Percentiles rank a stretch among this genome's conserved stretches.
Conservation (phyloP, 306 rosid genomes). For the Albizia julibrissin region DNA sequence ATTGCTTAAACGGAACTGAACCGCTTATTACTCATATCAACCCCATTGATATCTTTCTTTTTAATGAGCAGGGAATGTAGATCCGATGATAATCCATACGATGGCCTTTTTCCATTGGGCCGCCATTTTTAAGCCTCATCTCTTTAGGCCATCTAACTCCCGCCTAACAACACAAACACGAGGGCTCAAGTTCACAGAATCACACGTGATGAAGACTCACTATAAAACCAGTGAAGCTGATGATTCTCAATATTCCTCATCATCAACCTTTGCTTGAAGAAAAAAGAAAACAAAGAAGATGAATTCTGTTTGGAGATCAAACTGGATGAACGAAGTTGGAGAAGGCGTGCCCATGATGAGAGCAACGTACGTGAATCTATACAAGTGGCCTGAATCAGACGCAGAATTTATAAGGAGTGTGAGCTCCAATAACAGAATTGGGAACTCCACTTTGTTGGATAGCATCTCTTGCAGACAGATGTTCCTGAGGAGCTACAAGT, state of each 20-base stretch:
- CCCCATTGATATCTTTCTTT: too few relatives aligned
- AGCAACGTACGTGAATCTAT: constrained; percentile 76
- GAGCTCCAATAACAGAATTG: constrained; percentile 46
- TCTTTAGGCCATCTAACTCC: constrained; percentile 11
- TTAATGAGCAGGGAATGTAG: too few relatives aligned
- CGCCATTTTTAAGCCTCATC: background rate
- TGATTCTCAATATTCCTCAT: constrained; percentile 11
- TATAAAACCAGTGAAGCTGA: constrained; percentile 18
- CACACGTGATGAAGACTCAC: background rate
- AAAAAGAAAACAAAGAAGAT: constrained; percentile 27
- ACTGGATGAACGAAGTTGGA: constrained; percentile 46
- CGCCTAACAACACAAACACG: background rate
- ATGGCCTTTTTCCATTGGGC: background rate
- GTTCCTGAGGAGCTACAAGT: constrained; percentile 82
- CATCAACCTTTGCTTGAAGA: background rate
- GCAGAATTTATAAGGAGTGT: constrained; percentile 72
- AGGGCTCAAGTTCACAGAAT: background rate
- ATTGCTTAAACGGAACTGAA: too few relatives aligned
- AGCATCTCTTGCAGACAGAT: constrained; percentile 83
- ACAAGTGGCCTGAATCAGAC: constrained; percentile 92
- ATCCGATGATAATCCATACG: background rate
- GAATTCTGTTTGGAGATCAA: constrained; percentile 76
- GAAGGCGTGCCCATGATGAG: constrained; percentile 72
- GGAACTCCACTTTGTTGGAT: constrained; percentile 64
- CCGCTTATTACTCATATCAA: too few relatives aligned